These are phyloP conservation scores for Hippophae tibetana DNA, from an alignment of 306 rosid species.

Conservation along the genomic window DNA sequence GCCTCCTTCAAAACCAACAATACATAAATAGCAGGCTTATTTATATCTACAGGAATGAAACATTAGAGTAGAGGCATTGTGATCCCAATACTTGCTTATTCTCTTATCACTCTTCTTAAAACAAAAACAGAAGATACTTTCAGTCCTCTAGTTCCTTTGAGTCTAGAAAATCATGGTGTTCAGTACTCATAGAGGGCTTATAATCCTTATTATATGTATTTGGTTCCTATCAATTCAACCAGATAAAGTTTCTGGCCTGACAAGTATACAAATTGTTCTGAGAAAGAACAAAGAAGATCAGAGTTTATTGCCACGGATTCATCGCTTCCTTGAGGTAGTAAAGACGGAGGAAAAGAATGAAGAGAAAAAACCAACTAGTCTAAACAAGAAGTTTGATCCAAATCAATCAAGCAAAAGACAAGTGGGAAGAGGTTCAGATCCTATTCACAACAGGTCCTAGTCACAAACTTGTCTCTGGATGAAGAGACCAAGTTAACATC, in stretches of 20 bases:
- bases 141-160: background rate
- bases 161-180: conserved; percentile 46
- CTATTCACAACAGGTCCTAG: conserved; percentile 77
- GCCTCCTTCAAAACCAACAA: conserved; percentile 39
- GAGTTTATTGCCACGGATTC: conserved; percentile 29
- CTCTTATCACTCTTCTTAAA: conserved; percentile 23
- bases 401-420: conserved; percentile 71
- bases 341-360: conserved; percentile 29
- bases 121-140: conserved; percentile 15
- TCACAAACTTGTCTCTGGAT: conserved; percentile 11
- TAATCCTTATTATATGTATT: conserved; percentile 43
- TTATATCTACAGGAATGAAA: conserved; percentile 57
- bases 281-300: conserved; percentile 34
- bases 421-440: conserved; percentile 85
- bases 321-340: conserved; percentile 26
- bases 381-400: conserved; percentile 41
- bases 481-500: conserved; percentile 30
- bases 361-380: conserved; percentile 31
- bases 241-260: conserved; percentile 33
- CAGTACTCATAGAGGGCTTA: conserved; percentile 26
- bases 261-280: conserved; percentile 37
- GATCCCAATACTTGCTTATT: conserved; percentile 12
- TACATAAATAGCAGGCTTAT: conserved; percentile 34
- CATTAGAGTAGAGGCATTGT: conserved; percentile 27
- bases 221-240: conserved; percentile 46